Evolutionary conservation across 306 rosid genomes (phyloP), one percentile per base, ranked within the genome.

Genomic region (Medicago arabica): DNA sequence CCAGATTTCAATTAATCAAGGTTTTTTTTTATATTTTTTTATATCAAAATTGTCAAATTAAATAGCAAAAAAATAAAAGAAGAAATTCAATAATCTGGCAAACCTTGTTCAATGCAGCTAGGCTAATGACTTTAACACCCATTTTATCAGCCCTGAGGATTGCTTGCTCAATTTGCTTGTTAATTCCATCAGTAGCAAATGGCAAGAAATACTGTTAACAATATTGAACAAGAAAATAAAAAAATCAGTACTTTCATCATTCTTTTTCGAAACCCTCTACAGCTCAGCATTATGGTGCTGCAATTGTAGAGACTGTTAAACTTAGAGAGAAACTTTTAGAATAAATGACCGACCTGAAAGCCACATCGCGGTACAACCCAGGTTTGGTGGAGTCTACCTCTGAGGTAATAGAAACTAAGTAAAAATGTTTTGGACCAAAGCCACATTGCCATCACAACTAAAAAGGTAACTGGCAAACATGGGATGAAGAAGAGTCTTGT

Each of bases 91-190:
- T 31, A 62, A 11, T 21, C 19, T 15, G 38, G 17, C 91, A 78
- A 47, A 96, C 99, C 99, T 96, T 92, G 86, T 92, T 96, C 72
- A 96, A 82, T 51, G 99, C 99, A 67, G 99, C 97, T 10, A 96
- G 93, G 85, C 99, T 96, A 18, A 96, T 90, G 82, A 96, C 99
- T 83, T 88, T 87, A 23, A 96, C 92, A 2, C 99, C 99, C 58
- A 92, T 67, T 74, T 81, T 89, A 79, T 96, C 97, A 18, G 99
- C 99, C 84, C 91, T 85, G 4, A 92, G 85, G 49, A 96, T 96
- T 59, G 99, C 96, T 21, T 81, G 63, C 74, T 96, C 99, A 76
- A 96, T 96, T 10, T 86, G 98, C 25, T 90, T 88, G 69, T 96
- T 96, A 78, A 96, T 96, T 54, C 99, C 97, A 8, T 81, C 87